Base-by-base conservation (phyloP, 805 yeast species). In the Dipodascus albidus region DNA sequence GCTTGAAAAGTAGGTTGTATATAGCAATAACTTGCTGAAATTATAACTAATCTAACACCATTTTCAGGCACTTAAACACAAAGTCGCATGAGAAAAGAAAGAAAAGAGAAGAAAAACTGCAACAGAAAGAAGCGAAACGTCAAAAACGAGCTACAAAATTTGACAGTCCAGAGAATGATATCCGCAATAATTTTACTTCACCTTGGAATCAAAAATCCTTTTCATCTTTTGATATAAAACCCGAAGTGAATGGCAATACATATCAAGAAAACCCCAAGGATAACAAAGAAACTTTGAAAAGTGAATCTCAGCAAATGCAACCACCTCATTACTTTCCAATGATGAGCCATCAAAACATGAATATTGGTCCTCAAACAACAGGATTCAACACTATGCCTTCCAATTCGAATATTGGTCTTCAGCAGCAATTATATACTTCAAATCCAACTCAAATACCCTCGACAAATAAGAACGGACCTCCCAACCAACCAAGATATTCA, bases 81-180 rank as follows among this genome's bases (percentile, higher is more conserved):
- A 62, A 62, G 50, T 51, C 62, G 14, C 64, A 61, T 48, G 62
- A 58, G 48, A 59, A 56, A 52, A 54, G 62, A 14, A 57, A 52
- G 52, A 54, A 54, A 50, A 52, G 59, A 15, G 61, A 58, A 44
- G 56, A 55, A 19, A 50, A 50, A 52, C 53, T 53, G 51, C 56
- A 44, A 19, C 24, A 21, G 35, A 55, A 44, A 47, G 50, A n/a
- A 22, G 27, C 42, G 9, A 22, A 27, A 23, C 27, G 27, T 17
- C 57, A 44, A 20, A 15, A 53, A 14, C 6, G 23, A 20, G 23
- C 50, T 11, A n/a, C 48, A 6, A 38, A 38, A 38, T 17, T n/a
- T 14, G 44, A 38, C 6, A 38, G 20, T 6, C 17, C 44, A 11
- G 44, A 38, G 6, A 19, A 6, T n/a, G 44, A 38, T n/a, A 38